Evolutionary conservation across 208 protist genomes (phyloP).

Genomic region (Leishmania braziliensis): DNA sequence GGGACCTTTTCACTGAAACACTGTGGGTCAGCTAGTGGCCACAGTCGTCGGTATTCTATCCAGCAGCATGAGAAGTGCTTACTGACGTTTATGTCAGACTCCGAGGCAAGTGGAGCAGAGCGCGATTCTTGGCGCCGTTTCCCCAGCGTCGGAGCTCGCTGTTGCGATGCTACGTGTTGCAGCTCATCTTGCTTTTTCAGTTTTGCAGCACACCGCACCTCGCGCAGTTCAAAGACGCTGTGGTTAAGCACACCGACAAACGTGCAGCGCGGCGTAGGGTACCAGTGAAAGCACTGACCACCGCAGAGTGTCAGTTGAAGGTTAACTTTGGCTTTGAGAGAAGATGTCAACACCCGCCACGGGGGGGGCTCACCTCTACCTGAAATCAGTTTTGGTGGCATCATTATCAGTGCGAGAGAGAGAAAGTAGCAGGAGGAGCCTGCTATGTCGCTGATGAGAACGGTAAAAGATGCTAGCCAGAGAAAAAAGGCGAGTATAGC

Average conservation of each 20-base stretch:
- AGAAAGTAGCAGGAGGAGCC: background rate
- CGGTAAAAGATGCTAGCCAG: too few species aligned
- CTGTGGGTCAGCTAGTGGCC: background rate
- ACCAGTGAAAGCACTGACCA: slow-evolving; percentile 84
- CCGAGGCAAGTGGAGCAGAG: slow-evolving; percentile 8
- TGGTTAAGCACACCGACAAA: slow-evolving; percentile 56
- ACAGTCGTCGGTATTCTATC: slow-evolving; percentile 21
- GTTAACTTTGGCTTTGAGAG: slow-evolving; percentile 36
- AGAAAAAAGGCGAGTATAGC: background rate
- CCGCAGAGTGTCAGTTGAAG: slow-evolving; percentile 64
- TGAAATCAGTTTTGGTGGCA: background rate
- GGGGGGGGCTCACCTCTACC: background rate
- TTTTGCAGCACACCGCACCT: slow-evolving; percentile 8
- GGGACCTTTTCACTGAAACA: background rate
- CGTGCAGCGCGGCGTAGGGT: slow-evolving; percentile 38
- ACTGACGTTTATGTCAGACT: background rate
- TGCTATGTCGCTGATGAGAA: background rate
- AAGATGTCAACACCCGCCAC: slow-evolving; percentile 43
- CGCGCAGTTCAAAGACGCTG: slow-evolving; percentile 55
- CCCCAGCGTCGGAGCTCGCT: background rate
- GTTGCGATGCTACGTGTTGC: background rate
- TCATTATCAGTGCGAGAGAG: background rate
- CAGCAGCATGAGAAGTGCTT: slow-evolving; percentile 7
- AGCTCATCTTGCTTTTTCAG: background rate
- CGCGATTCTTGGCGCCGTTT: background rate